Conservation (phyloP, 192 early-diverging fungal genomes). For the Backusella macrospora region DNA sequence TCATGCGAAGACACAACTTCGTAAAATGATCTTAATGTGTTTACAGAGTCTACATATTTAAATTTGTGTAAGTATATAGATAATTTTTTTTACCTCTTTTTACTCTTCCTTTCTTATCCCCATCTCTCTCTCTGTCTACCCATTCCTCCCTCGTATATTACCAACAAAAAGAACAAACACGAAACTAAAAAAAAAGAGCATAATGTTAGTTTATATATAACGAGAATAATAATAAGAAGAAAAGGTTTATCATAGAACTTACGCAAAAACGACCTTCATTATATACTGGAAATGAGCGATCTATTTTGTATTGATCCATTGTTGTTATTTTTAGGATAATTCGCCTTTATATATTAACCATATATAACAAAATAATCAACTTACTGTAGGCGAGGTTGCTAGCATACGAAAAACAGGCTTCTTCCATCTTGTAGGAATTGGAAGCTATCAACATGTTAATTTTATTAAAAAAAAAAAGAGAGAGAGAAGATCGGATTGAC, state of each 20-base stretch:
- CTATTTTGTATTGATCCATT: constrained; percentile 18
- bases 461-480: neutral
- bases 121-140: too few relatives aligned
- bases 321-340: neutral
- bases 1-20: constrained; percentile 17
- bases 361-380: neutral
- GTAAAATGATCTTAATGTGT: constrained; percentile 42
- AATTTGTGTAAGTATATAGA: neutral
- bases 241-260: constrained; percentile 23
- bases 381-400: constrained; percentile 46
- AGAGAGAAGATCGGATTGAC: too few relatives aligned
- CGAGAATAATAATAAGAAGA: neutral
- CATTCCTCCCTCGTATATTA: constrained; percentile 11
- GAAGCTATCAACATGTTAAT: constrained; percentile 39
- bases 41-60: constrained; percentile 50
- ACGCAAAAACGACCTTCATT: constrained; percentile 57
- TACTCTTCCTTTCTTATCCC: too few relatives aligned
- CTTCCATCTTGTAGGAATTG: constrained; percentile 52
- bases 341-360: neutral
- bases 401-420: constrained; percentile 49
- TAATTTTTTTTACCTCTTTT: too few relatives aligned
- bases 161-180: constrained; percentile 58
- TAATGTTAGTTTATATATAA: neutral
- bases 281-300: constrained; percentile 38
- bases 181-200: constrained; percentile 38